These are phyloP conservation scores for Kwoniella europaea DNA, from an alignment of 768 basidiomycete species.

Conservation along the genomic window DNA sequence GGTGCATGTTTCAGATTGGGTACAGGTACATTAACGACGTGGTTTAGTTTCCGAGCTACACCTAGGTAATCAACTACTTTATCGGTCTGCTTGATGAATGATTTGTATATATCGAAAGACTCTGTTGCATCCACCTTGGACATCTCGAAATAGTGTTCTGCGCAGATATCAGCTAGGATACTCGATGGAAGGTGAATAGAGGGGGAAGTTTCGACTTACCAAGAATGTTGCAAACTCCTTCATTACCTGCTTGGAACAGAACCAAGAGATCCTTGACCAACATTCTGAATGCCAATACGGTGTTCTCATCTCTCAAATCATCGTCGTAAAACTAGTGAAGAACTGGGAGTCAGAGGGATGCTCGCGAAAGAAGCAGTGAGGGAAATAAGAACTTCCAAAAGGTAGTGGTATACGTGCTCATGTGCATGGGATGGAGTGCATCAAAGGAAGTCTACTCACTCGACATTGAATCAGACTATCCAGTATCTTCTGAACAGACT, in stretches of 20 bases:
- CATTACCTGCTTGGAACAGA: conserved; percentile 93
- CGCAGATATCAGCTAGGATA: neutral
- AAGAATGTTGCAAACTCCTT: conserved; percentile 72
- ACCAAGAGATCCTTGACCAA: conserved; percentile 94
- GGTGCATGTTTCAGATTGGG: conserved; percentile 94
- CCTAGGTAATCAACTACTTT: conserved; percentile 85
- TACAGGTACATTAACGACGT: conserved; percentile 88
- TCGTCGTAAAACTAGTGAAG: conserved; percentile 82
- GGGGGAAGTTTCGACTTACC: conserved; percentile 50
- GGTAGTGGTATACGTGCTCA: neutral
- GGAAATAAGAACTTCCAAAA: no score
- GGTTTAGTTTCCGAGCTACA: conserved; percentile 89
- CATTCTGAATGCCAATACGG: conserved; percentile 85
- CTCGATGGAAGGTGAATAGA: neutral
- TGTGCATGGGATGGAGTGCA: neutral
- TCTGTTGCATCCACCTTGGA: conserved; percentile 86
- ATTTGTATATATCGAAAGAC: conserved; percentile 84
- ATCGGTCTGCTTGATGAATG: conserved; percentile 93
- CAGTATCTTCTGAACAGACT: conserved; percentile 85
- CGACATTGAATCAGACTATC: conserved; percentile 84
- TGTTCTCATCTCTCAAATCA: conserved; percentile 88
- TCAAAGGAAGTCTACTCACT: conserved; percentile 64
- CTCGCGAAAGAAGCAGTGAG: no score
- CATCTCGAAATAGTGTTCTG: conserved; percentile 98
- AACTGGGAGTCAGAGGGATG: no score